These are phyloP conservation scores for Cordyceps cateniannulata DNA, from an alignment of 2,329 filamentous ascomycete genomes.

Conservation along the genomic window DNA sequence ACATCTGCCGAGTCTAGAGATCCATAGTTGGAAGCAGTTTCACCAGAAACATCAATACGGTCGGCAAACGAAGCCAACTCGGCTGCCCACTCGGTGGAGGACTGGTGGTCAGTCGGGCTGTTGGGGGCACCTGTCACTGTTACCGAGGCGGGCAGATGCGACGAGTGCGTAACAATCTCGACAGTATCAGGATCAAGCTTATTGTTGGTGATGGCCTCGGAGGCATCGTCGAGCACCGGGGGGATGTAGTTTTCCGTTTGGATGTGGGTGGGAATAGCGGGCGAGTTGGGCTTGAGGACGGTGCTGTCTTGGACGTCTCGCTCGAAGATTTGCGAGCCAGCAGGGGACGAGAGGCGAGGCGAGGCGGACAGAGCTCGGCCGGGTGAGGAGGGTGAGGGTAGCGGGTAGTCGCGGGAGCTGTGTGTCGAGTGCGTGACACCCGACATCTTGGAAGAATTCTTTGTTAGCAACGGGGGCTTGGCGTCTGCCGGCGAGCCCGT, in stretches of 20 bases:
- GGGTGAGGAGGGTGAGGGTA: conserved; percentile 55
- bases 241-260: conserved; percentile 93
- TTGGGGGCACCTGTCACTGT: conserved; percentile 49
- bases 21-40: conserved; percentile 68
- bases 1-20: conserved; percentile 70
- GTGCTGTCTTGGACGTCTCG: conserved; percentile 83
- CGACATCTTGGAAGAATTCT: conserved; percentile 31
- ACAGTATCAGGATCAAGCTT: conserved; percentile 81
- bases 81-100: conserved; percentile 47
- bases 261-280: conserved; percentile 89
- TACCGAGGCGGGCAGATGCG: conserved; percentile 71
- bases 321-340: conserved; percentile 80
- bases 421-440: conserved; percentile 34
- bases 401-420: conserved; percentile 33
- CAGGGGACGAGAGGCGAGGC: conserved; percentile 70
- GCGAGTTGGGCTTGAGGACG: conserved; percentile 61
- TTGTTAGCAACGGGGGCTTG: conserved; percentile 27
- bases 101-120: conserved; percentile 32
- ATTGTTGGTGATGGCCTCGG: conserved; percentile 82
- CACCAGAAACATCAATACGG: conserved; percentile 38
- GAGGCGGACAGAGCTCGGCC: conserved; percentile 61
- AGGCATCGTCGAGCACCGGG: conserved; percentile 82
- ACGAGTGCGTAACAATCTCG: conserved; percentile 83
- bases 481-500: conserved; percentile 18
- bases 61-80: conserved; percentile 50